phyloP scores from a whole-genome alignment of 495 filamentous ascomycete genomes.

The Neurospora sp. region DNA sequence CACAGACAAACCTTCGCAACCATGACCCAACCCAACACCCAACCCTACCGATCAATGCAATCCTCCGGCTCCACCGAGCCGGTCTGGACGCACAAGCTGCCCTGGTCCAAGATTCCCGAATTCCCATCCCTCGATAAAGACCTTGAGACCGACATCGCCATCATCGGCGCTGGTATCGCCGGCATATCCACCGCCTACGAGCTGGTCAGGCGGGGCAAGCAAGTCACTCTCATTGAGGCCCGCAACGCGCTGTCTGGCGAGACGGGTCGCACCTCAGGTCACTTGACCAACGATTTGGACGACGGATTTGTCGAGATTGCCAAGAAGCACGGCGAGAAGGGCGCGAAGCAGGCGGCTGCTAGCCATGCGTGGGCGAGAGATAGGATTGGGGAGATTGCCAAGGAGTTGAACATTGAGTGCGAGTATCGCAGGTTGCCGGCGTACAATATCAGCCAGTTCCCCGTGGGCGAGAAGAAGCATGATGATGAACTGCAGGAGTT shows the following conservation, averaged over 20 bases:
- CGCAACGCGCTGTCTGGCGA: constrained; percentile 44
- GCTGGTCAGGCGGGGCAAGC: constrained; percentile 36
- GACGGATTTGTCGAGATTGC: constrained; percentile 40
- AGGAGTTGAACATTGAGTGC: constrained; percentile 42
- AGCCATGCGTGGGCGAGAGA: constrained; percentile 45
- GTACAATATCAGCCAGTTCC: constrained; percentile 32
- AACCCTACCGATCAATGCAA: constrained; percentile 24
- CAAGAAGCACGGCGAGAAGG: constrained; percentile 39
- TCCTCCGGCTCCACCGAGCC: constrained; percentile 41
- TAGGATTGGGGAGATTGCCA: constrained; percentile 37
- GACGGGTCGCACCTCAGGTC: constrained; percentile 43
- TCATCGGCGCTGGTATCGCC: constrained; percentile 47
- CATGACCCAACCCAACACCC: not conserved
- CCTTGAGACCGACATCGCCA: constrained; percentile 36
- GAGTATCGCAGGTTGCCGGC: constrained; percentile 42
- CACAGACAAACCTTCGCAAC: not conserved
- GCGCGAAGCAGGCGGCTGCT: constrained; percentile 40
- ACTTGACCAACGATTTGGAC: constrained; percentile 44
- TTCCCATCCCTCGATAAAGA: constrained; percentile 32
- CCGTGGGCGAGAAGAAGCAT: constrained; percentile 24
- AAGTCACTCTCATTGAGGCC: constrained; percentile 44
- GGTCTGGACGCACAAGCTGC: constrained; percentile 43
- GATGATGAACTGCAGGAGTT: constrained; percentile 27
- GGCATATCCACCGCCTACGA: constrained; percentile 47
- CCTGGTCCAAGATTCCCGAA: constrained; percentile 33